A percentile compares a stretch with the other conserved stretches of the same genome.
phyloP scores from a whole-genome alignment of 1,284 basidiomycete genomes.

The Schizophyllum amplum region DNA sequence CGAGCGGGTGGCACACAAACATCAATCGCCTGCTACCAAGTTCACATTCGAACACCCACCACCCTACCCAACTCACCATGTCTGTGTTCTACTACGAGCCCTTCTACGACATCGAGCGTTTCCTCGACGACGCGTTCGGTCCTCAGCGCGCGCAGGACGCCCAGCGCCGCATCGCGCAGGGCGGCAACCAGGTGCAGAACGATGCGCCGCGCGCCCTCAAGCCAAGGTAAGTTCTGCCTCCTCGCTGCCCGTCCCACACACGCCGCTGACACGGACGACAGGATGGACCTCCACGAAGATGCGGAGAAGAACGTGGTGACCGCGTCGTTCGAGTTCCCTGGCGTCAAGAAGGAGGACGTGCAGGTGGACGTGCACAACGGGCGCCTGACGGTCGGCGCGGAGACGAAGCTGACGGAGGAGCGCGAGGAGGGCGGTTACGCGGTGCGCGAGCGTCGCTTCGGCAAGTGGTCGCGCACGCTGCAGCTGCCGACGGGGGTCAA shows the following conservation, averaged over 20 bases:
- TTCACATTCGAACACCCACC: not conserved
- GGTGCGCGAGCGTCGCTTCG: slow-evolving; percentile 40
- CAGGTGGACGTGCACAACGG: slow-evolving; percentile 31
- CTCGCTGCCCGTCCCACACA: not conserved
- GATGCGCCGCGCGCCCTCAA: slow-evolving; percentile 17
- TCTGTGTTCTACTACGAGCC: slow-evolving; percentile 40
- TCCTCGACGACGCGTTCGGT: slow-evolving; percentile 39
- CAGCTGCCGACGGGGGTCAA: slow-evolving; percentile 39
- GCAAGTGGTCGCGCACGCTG: slow-evolving; percentile 38
- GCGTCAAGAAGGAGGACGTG: slow-evolving; percentile 31
- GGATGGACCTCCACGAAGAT: slow-evolving; percentile 42
- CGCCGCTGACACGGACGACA: slow-evolving; percentile 10
- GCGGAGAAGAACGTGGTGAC: slow-evolving; percentile 27
- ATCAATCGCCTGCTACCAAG: not conserved
- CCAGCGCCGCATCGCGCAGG: slow-evolving; percentile 10
- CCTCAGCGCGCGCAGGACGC: slow-evolving; percentile 12
- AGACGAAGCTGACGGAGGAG: slow-evolving; percentile 25
- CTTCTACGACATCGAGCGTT: slow-evolving; percentile 40
- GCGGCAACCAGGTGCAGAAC: not conserved
- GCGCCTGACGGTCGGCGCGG: slow-evolving; percentile 37
- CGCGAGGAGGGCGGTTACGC: slow-evolving; percentile 26
- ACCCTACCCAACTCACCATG: slow-evolving; percentile 14
- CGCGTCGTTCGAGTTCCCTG: slow-evolving; percentile 36
- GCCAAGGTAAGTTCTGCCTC: slow-evolving; percentile 16
- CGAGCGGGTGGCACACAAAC: not conserved